phyloP scores from a whole-genome alignment of 2,329 filamentous ascomycete species.

The Chaetomium sp. region DNA sequence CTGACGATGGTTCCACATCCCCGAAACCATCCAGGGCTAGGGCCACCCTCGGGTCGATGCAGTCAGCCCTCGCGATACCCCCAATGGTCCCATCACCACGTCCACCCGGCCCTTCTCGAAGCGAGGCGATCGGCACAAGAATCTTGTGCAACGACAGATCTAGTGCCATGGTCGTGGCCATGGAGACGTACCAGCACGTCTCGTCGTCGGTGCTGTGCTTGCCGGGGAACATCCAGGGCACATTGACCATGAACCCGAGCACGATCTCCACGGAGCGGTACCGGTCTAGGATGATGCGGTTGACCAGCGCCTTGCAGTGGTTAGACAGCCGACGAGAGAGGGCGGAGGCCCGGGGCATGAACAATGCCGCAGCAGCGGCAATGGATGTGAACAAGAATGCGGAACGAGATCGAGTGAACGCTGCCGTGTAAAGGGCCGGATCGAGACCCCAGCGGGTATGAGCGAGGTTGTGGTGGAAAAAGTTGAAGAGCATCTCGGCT shows the following conservation, averaged over 20 bases:
- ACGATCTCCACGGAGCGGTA: conserved; percentile 68
- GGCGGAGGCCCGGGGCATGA: conserved; percentile 56
- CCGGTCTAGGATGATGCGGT: conserved; percentile 53
- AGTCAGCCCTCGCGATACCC: conserved; percentile 56
- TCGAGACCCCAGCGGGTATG: conserved; percentile 72
- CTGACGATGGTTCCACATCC: conserved; percentile 54
- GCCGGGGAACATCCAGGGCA: conserved; percentile 68
- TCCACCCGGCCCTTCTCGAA: conserved; percentile 38
- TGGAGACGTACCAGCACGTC: conserved; percentile 63
- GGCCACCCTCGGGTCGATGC: conserved; percentile 60
- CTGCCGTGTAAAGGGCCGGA: conserved; percentile 56
- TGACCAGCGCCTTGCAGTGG: conserved; percentile 57
- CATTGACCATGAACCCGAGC: conserved; percentile 67
- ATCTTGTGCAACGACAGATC: conserved; percentile 67
- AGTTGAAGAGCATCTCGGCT: conserved; percentile 56
- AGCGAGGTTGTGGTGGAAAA: conserved; percentile 62
- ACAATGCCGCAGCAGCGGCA: conserved; percentile 60
- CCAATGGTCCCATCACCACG: conserved; percentile 1
- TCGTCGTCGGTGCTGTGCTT: conserved; percentile 65
- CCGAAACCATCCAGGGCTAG: conserved; percentile 62
- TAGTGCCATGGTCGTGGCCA: conserved; percentile 62
- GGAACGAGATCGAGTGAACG: conserved; percentile 61
- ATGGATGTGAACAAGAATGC: conserved; percentile 68
- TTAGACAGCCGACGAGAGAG: conserved; percentile 59
- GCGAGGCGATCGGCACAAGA: conserved; percentile 47